Conservation (phyloP, 768 basidiomycete species). For the Butyriboletus loyo region DNA sequence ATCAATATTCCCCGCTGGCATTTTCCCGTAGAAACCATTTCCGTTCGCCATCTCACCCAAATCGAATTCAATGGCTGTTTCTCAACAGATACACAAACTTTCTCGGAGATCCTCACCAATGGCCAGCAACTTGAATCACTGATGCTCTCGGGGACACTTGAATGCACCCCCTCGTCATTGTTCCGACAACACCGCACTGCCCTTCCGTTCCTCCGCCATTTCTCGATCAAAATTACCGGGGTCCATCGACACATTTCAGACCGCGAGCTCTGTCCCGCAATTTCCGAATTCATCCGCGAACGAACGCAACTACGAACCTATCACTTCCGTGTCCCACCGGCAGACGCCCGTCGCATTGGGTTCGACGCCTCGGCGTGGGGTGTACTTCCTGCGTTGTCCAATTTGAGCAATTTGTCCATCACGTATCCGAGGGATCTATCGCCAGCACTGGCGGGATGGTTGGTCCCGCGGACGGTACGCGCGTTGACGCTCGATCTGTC, state of each 20-base stretch:
- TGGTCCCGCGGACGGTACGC: constrained; percentile 54
- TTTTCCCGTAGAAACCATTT: constrained; percentile 52
- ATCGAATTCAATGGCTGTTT: constrained; percentile 61
- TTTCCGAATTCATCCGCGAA: constrained; percentile 63
- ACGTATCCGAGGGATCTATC: constrained; percentile 64
- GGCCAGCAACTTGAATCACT: constrained; percentile 65
- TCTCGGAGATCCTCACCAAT: constrained; percentile 57
- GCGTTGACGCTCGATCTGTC: constrained; percentile 45
- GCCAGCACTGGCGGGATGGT: constrained; percentile 62
- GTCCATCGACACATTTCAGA: constrained; percentile 47
- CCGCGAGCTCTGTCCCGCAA: constrained; percentile 64
- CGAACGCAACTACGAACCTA: constrained; percentile 51
- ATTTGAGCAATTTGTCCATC: constrained; percentile 53
- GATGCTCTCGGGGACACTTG: constrained; percentile 51
- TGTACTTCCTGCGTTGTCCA: constrained; percentile 55
- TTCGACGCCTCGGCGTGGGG: constrained; percentile 73
- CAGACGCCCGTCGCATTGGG: constrained; percentile 52
- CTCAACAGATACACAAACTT: constrained; percentile 45
- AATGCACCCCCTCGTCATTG: constrained; percentile 47
- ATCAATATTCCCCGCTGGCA: constrained; percentile 55
- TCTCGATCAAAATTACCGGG: constrained; percentile 50
- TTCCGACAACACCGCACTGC: constrained; percentile 43
- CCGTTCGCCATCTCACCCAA: constrained; percentile 61
- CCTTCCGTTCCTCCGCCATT: constrained; percentile 65
- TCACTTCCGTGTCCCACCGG: constrained; percentile 42